Evolutionary conservation across 192 early-diverging fungal species (phyloP).

Genomic region (Phycomyces nitens): DNA sequence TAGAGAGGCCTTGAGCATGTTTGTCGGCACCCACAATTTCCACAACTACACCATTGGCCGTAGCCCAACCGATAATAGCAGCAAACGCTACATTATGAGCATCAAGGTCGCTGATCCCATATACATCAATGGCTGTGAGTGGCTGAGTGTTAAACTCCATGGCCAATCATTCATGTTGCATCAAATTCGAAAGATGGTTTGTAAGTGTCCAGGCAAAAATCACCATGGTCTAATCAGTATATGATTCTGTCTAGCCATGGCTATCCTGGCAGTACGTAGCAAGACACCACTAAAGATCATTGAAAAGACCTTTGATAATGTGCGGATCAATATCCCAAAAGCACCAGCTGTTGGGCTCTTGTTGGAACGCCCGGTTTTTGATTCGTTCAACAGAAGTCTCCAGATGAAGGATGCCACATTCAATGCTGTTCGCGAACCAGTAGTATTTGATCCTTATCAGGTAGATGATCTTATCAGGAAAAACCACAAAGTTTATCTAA

Average conservation of each 20-base stretch:
- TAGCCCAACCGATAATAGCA: constrained; percentile 70
- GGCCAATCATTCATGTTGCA: constrained; percentile 99
- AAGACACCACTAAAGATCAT: constrained; percentile 68
- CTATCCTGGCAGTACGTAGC: constrained; percentile 76
- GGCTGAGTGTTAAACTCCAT: constrained; percentile 88
- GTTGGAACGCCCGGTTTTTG: constrained; percentile 73
- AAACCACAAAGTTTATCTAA: not conserved
- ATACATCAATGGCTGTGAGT: constrained; percentile 70
- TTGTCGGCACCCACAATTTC: constrained; percentile 88
- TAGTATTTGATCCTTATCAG: constrained; percentile 57
- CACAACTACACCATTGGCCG: constrained; percentile 92
- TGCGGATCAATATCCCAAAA: constrained; percentile 93
- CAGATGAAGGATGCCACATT: constrained; percentile 1
- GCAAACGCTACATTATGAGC: constrained; percentile 77
- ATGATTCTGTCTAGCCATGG: constrained; percentile 44
- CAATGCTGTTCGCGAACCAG: constrained; percentile 29
- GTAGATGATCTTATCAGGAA: constrained; percentile 14
- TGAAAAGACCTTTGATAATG: constrained; percentile 54
- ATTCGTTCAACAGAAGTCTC: constrained; percentile 59
- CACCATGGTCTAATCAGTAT: not conserved
- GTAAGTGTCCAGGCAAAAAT: constrained; percentile 37
- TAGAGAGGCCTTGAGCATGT: constrained; percentile 61
- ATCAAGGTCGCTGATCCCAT: constrained; percentile 71
- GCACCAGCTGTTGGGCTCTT: constrained; percentile 89
- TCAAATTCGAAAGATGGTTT: constrained; percentile 99